phyloP scores from a whole-genome alignment of 2,329 filamentous ascomycete species.

The Sordariomycetes sp. region DNA sequence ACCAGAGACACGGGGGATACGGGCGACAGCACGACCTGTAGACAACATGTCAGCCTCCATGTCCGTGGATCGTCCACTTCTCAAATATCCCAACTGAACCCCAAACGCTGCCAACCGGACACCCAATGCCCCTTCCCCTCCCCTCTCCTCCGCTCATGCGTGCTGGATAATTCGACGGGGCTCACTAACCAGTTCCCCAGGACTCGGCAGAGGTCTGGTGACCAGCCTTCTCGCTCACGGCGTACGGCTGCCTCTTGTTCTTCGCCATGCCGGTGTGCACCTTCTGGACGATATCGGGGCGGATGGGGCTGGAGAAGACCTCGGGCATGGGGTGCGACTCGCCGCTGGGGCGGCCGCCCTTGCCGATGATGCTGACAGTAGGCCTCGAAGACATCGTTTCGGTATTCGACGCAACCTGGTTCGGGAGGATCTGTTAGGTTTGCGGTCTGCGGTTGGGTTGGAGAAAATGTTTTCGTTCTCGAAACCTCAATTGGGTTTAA shows the following conservation, averaged over 20 bases:
- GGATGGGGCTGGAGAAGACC: slow-evolving; percentile 96
- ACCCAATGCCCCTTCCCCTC: not conserved
- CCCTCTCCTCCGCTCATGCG: not conserved
- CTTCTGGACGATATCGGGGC: slow-evolving; percentile 97
- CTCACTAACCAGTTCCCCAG: slow-evolving; percentile 89
- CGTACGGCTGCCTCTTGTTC: slow-evolving; percentile 99
- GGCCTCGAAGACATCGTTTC: slow-evolving; percentile 86
- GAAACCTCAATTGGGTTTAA: not conserved
- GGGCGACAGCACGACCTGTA: slow-evolving; percentile 91
- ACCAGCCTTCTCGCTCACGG: slow-evolving; percentile 99
- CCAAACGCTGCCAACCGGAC: not conserved
- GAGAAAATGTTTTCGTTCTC: not conserved
- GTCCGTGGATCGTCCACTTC: not conserved
- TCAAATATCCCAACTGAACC: not conserved
- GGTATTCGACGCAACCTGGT: slow-evolving; percentile 9
- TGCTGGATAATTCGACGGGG: not conserved
- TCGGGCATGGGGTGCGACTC: slow-evolving; percentile 85
- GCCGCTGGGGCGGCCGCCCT: slow-evolving; percentile 87
- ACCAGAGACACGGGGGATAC: slow-evolving; percentile 99
- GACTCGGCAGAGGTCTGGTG: slow-evolving; percentile 99
- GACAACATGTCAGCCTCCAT: not conserved
- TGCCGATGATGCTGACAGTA: slow-evolving; percentile 93
- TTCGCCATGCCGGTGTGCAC: slow-evolving; percentile 99
- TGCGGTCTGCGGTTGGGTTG: not conserved
- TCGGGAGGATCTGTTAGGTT: not conserved